phyloP scores from a whole-genome alignment of 176 grass and related monocot species.

The Oryza officinalis region DNA sequence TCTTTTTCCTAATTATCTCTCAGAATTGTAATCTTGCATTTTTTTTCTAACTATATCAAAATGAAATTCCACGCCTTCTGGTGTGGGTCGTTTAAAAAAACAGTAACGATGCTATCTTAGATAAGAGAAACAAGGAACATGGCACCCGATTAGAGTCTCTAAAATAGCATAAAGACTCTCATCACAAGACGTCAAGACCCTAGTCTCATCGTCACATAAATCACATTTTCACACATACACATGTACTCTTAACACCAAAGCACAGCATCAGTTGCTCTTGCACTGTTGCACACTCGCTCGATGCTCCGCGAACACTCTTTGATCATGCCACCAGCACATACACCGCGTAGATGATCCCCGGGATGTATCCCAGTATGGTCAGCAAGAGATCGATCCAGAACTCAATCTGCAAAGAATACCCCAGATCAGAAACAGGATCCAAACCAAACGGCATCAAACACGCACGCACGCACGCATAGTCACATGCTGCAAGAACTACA shows the following conservation, averaged over 20 bases:
- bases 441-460: neutral
- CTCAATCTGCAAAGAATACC: slow-evolving; percentile 42
- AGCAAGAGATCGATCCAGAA: slow-evolving; percentile 80
- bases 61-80: no score
- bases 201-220: neutral
- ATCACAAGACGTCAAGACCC: no score
- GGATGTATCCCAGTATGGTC: slow-evolving; percentile 74
- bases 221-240: neutral
- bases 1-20: no score
- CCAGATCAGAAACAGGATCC: neutral
- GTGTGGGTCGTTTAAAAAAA: no score
- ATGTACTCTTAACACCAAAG: neutral
- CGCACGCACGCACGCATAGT: neutral
- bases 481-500: neutral
- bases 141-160: neutral
- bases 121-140: neutral
- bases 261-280: neutral
- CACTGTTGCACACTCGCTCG: neutral
- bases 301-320: neutral
- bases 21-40: no score
- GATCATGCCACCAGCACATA: slow-evolving; percentile 58
- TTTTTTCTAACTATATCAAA: no score
- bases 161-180: neutral
- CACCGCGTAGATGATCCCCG: slow-evolving; percentile 74
- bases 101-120: neutral